Percentiles rank a stretch among this genome's conserved stretches.
These are phyloP conservation scores for Ophiocordyceps camponoti-floridani DNA, from an alignment of 2,329 filamentous ascomycete genomes.

Conservation along the genomic window DNA sequence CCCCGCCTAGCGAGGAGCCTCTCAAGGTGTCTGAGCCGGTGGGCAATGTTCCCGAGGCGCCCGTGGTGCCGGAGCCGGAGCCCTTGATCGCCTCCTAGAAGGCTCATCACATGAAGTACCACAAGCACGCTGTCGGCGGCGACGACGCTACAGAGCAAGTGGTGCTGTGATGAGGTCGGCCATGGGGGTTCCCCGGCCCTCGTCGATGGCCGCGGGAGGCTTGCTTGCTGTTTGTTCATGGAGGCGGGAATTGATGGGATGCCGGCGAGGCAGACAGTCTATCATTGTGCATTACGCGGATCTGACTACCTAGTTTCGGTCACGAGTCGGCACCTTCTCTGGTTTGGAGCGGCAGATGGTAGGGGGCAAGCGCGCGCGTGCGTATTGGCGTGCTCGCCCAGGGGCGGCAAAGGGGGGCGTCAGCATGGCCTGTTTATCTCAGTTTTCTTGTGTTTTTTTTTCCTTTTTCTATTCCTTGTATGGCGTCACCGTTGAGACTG, in stretches of 20 bases:
- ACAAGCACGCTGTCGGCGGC: constrained; percentile 5
- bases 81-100: constrained; percentile 13
- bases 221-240: constrained; percentile 1
- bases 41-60: constrained; percentile 9
- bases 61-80: constrained; percentile 10
- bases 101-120: constrained; percentile 8
- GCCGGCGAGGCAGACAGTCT: constrained; percentile 5
- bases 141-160: background rate
- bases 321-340: background rate
- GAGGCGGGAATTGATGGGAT: constrained; percentile 9
- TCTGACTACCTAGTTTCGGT: background rate
- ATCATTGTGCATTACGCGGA: background rate
- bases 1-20: constrained; percentile 19
- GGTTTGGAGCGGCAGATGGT: background rate
- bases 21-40: constrained; percentile 6
- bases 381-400: background rate
- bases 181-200: background rate
- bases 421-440: background rate
- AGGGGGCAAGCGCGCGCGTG: background rate
- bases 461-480: background rate
- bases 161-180: background rate
- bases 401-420: background rate
- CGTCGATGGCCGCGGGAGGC: background rate
- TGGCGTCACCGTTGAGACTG: background rate
- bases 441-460: background rate